Evolutionary conservation across 768 basidiomycete genomes (phyloP), one percentile per base, ranked within the genome.

Genomic region (Pleurotus tuber-regium): DNA sequence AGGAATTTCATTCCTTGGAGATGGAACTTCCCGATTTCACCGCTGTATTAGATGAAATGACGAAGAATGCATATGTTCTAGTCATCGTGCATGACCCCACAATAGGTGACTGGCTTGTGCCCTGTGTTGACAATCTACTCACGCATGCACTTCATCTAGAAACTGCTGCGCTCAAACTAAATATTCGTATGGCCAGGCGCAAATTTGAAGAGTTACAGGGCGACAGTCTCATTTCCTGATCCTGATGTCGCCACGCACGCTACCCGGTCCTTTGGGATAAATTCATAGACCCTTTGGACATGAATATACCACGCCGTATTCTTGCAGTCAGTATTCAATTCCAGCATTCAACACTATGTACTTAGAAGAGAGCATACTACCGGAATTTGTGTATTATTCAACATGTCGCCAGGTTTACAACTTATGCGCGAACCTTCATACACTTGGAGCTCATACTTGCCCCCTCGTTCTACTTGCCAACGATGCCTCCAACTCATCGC

Each of bases 201-300:
- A 95, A 95, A 65, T 94, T 98, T 53, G 91, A 93, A 59, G 89
- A 93, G 60, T 79, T 98, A 23, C 90, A 93, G 66, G 86, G 82
- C 7, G 85, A 87, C 64, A 84, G 80, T 55, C 68, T 84, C 41
- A 53, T 67, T 51, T 67, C 70, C 11, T 73, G 61, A 63, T 56
- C n/a, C n/a, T n/a, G n/a, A n/a, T 18, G 25, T 41, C 23, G 29
- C 11, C 19, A 19, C 21, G n/a, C n/a, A 38, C 10, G 35, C 21
- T 38, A 38, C n/a, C n/a, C n/a, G n/a, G n/a, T n/a, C n/a, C n/a
- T n/a, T n/a, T n/a, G n/a, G n/a, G n/a, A n/a, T n/a, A n/a, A n/a
- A n/a, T n/a, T n/a, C n/a, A n/a, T n/a, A n/a, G n/a, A n/a, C n/a
- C n/a, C n/a, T n/a, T n/a, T n/a, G n/a, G n/a, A n/a, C n/a, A n/a